phyloP scores from a whole-genome alignment of 2,329 filamentous ascomycete genomes.

The Monilinia aucupariae region DNA sequence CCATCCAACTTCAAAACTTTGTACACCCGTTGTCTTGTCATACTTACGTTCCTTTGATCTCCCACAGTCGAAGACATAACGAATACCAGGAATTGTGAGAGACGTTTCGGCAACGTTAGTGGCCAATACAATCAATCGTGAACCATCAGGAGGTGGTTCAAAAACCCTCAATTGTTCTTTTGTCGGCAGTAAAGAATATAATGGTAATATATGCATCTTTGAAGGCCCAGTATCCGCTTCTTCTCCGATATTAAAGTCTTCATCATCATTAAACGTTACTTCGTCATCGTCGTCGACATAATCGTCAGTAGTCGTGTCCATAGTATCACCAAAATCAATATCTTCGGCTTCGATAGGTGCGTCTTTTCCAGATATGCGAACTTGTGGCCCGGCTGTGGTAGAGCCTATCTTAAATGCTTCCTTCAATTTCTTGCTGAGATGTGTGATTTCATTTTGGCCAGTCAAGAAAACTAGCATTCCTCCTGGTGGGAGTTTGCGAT shows the following conservation, averaged over 20 bases:
- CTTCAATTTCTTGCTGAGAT: slow-evolving; percentile 74
- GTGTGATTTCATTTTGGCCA: slow-evolving; percentile 83
- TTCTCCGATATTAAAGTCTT: slow-evolving; percentile 55
- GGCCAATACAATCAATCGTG: slow-evolving; percentile 79
- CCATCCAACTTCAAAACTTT: slow-evolving; percentile 93
- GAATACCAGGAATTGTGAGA: slow-evolving; percentile 90
- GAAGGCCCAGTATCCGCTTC: slow-evolving; percentile 60
- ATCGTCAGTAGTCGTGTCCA: slow-evolving; percentile 50
- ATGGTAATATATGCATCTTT: slow-evolving; percentile 81
- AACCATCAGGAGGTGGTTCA: slow-evolving; percentile 73
- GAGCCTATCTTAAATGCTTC: slow-evolving; percentile 48
- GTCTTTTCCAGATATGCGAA: slow-evolving; percentile 71
- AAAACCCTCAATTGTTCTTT: slow-evolving; percentile 90
- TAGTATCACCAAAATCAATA: slow-evolving; percentile 69
- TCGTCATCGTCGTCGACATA: slow-evolving; percentile 55
- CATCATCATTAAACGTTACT: slow-evolving; percentile 48
- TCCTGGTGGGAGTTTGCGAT: slow-evolving; percentile 82
- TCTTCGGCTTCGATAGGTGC: slow-evolving; percentile 80
- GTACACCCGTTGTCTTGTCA: slow-evolving; percentile 81
- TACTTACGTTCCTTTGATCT: slow-evolving; percentile 89
- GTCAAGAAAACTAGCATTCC: slow-evolving; percentile 93
- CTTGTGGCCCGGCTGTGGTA: slow-evolving; percentile 55
- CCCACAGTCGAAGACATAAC: slow-evolving; percentile 94
- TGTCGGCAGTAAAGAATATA: slow-evolving; percentile 89
- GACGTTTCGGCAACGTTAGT: slow-evolving; percentile 97